Percentiles rank a stretch among this genome's conserved stretches.
Evolutionary conservation across 345 rosid species (phyloP).

Genomic region (Laguncularia racemosa): DNA sequence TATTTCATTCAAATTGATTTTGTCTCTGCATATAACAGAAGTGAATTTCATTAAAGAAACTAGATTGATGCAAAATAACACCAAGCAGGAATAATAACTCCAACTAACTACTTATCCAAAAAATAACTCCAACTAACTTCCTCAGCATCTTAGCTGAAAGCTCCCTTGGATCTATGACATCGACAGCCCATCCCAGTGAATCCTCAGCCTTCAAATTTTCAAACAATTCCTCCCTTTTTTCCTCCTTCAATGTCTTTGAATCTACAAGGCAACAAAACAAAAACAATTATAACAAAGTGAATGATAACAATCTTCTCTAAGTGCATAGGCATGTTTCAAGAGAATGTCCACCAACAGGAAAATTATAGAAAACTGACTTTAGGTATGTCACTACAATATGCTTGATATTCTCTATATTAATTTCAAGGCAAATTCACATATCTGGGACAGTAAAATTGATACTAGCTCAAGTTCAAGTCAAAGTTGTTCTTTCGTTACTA

Average conservation of each 20-base stretch:
- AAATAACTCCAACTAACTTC: constrained; percentile 36
- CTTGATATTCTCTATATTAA: too few species aligned
- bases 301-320: neutral
- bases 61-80: neutral
- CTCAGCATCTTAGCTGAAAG: constrained; percentile 91
- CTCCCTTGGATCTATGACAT: constrained; percentile 89
- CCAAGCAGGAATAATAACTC: neutral
- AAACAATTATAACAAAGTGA: neutral
- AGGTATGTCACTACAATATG: too few species aligned
- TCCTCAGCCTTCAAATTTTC: constrained; percentile 63
- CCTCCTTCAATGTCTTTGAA: constrained; percentile 94
- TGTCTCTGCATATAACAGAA: constrained; percentile 41
- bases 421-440: neutral
- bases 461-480: too few species aligned
- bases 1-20: constrained; percentile 80
- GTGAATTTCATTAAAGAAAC: constrained; percentile 4
- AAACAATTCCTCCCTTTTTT: constrained; percentile 79
- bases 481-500: too few species aligned
- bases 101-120: too few species aligned
- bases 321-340: too few species aligned
- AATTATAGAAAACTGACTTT: too few species aligned
- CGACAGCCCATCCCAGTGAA: constrained; percentile 91
- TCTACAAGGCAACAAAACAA: constrained; percentile 28
- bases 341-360: too few species aligned
- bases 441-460: too few species aligned